Conservation (phyloP, 2,329 filamentous ascomycete genomes). For the Nemania sp. region DNA sequence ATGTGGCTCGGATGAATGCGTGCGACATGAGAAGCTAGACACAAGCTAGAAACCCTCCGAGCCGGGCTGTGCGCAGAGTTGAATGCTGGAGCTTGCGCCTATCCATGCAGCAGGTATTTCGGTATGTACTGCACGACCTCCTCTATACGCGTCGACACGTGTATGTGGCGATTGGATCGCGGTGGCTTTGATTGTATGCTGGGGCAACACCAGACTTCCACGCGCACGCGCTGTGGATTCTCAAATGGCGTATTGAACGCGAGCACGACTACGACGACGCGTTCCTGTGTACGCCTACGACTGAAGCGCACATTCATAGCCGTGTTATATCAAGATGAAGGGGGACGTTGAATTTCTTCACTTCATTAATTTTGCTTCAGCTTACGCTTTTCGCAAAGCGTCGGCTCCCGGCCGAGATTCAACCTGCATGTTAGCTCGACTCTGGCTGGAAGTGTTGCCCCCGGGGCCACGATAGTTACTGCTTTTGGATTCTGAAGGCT, state of each 20-base stretch:
- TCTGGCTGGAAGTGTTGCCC: constrained; percentile 51
- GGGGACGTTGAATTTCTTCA: constrained; percentile 42
- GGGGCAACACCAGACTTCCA: not conserved
- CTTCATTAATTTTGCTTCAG: not conserved
- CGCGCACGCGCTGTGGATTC: not conserved
- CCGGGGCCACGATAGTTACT: constrained; percentile 46
- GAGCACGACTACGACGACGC: constrained; percentile 52
- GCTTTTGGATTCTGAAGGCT: constrained; percentile 30
- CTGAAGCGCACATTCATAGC: constrained; percentile 44
- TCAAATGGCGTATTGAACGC: constrained; percentile 53
- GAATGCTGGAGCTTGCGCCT: not conserved
- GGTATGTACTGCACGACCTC: not conserved
- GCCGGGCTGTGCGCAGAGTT: not conserved
- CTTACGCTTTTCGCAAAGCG: constrained; percentile 8
- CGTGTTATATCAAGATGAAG: constrained; percentile 50
- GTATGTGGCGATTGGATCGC: constrained; percentile 8
- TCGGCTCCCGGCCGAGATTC: not conserved
- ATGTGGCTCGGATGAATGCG: too few relatives aligned
- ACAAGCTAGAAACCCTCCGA: not conserved
- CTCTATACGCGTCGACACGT: constrained; percentile 20
- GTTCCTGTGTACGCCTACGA: not conserved
- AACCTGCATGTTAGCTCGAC: constrained; percentile 24
- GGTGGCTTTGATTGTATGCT: constrained; percentile 3
- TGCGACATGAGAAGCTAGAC: not conserved
- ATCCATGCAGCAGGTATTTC: not conserved